Evolutionary conservation across 495 filamentous ascomycete genomes (phyloP).

Genomic region (Bryoglossum gracile): DNA sequence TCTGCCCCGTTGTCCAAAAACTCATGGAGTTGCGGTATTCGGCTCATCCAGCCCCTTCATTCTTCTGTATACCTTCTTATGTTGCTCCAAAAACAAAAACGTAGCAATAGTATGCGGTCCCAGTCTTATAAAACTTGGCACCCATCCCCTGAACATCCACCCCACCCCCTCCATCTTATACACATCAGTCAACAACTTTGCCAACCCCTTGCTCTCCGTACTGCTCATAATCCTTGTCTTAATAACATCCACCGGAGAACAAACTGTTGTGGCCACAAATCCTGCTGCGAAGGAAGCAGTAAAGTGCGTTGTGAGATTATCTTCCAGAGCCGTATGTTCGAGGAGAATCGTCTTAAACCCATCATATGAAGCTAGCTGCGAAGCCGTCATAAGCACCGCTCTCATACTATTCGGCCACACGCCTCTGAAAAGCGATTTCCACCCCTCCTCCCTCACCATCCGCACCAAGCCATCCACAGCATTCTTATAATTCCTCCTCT

Average conservation of each 20-base stretch:
- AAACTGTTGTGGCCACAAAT: conserved; percentile 90
- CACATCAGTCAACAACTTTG: conserved; percentile 56
- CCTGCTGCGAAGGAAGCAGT: conserved; percentile 78
- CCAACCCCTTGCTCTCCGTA: conserved; percentile 50
- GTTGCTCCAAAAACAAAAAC: conserved; percentile 90
- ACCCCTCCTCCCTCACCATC: conserved; percentile 69
- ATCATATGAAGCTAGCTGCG: conserved; percentile 87
- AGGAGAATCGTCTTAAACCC: conserved; percentile 78
- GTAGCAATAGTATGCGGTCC: conserved; percentile 89
- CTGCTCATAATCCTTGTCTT: conserved; percentile 93
- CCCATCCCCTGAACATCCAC: conserved; percentile 98
- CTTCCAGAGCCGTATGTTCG: conserved; percentile 57
- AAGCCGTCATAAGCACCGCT: conserved; percentile 89
- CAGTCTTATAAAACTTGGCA: conserved; percentile 89
- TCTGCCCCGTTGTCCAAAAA: too few relatives aligned
- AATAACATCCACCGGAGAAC: conserved; percentile 92
- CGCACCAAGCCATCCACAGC: conserved; percentile 79
- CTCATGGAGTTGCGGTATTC: too few relatives aligned
- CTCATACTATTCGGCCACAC: conserved; percentile 87
- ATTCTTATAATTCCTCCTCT: conserved; percentile 82
- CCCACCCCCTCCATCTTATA: conserved; percentile 67
- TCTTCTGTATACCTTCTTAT: conserved; percentile 61
- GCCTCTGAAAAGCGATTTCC: conserved; percentile 69
- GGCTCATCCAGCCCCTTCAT: conserved; percentile 37
- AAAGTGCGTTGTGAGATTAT: conserved; percentile 80